phyloP scores from a whole-genome alignment of 805 yeast species.

The Vanderwaltozyma verrucispora region DNA sequence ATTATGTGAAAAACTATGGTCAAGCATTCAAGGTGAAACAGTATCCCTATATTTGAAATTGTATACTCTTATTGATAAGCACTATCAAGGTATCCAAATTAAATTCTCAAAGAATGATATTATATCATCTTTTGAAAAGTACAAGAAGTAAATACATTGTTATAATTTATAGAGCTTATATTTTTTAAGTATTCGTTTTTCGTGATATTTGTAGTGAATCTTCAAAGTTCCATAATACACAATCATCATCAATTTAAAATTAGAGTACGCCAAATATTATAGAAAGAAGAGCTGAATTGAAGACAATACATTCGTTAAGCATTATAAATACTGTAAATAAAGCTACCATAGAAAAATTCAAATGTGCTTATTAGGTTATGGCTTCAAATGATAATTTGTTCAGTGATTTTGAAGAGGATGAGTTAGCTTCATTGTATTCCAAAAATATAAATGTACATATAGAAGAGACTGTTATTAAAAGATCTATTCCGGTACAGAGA shows the following conservation, averaged over 20 bases:
- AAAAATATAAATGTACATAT: slow-evolving; percentile 27
- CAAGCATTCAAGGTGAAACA: slow-evolving; percentile 55
- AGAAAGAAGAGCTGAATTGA: too few relatives aligned
- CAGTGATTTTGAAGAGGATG: slow-evolving; percentile 25
- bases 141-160: slow-evolving; percentile 8
- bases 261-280: too few relatives aligned
- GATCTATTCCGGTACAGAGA: slow-evolving; percentile 27
- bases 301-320: too few relatives aligned
- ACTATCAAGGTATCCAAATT: slow-evolving; percentile 41
- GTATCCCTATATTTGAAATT: slow-evolving; percentile 45
- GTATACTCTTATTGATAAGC: slow-evolving; percentile 44
- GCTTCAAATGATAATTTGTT: neutral
- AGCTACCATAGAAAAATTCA: too few relatives aligned
- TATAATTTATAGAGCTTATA: too few relatives aligned
- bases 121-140: slow-evolving; percentile 39
- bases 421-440: slow-evolving; percentile 24
- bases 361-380: neutral
- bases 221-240: too few relatives aligned
- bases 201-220: too few relatives aligned
- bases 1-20: slow-evolving; percentile 56
- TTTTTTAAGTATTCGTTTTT: too few relatives aligned
- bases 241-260: too few relatives aligned
- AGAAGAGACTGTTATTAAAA: slow-evolving; percentile 23
- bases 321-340: too few relatives aligned
- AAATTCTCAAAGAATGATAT: slow-evolving; percentile 47